phyloP scores from a whole-genome alignment of 2,329 filamentous ascomycete species.

The Myriosclerotinia duriaeana region DNA sequence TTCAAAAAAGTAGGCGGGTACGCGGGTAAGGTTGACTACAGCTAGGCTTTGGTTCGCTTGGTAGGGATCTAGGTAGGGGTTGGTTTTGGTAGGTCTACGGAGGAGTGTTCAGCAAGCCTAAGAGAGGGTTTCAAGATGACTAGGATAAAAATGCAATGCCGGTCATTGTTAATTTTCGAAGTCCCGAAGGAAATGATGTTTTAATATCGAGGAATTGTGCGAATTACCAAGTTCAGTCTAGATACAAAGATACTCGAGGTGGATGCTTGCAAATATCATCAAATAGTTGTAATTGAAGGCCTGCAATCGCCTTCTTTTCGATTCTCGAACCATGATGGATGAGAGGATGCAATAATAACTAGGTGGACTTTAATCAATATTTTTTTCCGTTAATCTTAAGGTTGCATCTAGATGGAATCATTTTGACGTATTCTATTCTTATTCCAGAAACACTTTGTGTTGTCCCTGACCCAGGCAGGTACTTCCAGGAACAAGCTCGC shows the following conservation, averaged over 20 bases:
- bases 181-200: conserved; percentile 17
- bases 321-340: conserved; percentile 1
- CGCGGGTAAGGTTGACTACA: conserved; percentile 15
- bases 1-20: conserved; percentile 17
- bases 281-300: neutral
- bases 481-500: neutral
- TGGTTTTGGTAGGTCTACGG: neutral
- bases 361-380: neutral
- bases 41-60: neutral
- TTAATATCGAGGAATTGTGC: too few species aligned
- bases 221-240: neutral
- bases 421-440: conserved; percentile 16
- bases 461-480: neutral
- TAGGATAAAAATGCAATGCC: conserved; percentile 13
- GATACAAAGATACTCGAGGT: conserved; percentile 9
- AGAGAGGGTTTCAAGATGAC: conserved; percentile 21
- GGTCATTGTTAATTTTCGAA: conserved; percentile 6
- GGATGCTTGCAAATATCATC: neutral
- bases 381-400: conserved; percentile 19
- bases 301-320: neutral
- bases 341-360: neutral
- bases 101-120: neutral
- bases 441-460: conserved; percentile 4
- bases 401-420: neutral
- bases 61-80: neutral